Base-by-base conservation (phyloP, 2,329 filamentous ascomycete genomes). In the Colletotrichum phormii region DNA sequence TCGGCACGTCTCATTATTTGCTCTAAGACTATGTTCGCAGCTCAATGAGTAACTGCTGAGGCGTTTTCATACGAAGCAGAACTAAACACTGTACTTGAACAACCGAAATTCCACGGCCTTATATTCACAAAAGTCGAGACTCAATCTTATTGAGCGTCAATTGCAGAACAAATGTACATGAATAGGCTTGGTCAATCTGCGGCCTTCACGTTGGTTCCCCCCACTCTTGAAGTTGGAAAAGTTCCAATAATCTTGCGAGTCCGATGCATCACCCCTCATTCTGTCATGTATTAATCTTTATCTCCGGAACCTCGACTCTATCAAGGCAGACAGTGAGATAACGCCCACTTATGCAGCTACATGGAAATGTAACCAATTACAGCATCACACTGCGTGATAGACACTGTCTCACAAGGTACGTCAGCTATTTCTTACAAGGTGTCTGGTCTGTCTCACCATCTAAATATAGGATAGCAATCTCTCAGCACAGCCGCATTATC, bases 361-460 rank as follows among this genome's bases (percentile, higher is more conserved):
- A n/a, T 15, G n/a, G 18, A 33, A 31, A 64, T 49, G 63, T 33
- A 26, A 42, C 69, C 64, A 72, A 63, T 63, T 35, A 58, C 26
- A 29, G 18, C 51, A 1, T 8, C 8, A 4, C 51, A 5, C 49
- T 33, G 8, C n/a, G 24, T 31, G 58, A 59, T 72, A 37, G 24
- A 8, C 29, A 51, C 58, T 29, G 65, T 53, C 15, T 42, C 42
- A 63, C 42, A 15, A 49, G 42, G 42, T 53, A 42, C 37, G 64
- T 63, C 69, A 59, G n/a, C 35, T 26, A 31, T 13, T 22, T 53
- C 37, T 24, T 35, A 63, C 15, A 57, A 26, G 35, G 26, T 35
- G 42, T 53, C 58, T 53, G 18, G 53, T 12, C 51, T 33, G 37
- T 58, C 67, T 59, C 54, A 59, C 24, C 42, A 46, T 7, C 37